Evolutionary conservation across 208 protist genomes (phyloP).

Genomic region (Polymyxa betae): DNA sequence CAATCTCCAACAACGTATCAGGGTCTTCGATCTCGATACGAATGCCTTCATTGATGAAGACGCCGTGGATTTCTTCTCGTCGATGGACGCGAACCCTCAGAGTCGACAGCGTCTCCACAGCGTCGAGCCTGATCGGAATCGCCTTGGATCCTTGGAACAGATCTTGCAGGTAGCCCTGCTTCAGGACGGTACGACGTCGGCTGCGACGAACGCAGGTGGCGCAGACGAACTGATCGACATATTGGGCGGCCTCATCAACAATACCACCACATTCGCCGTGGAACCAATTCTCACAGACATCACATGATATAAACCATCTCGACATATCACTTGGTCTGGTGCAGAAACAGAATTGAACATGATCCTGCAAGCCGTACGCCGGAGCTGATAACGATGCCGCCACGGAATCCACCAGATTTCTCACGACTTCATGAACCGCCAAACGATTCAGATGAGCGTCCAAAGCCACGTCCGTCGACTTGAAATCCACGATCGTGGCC

Average conservation of each 20-base stretch:
- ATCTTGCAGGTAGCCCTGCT: not conserved
- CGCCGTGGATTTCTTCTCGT: too few species aligned
- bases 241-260: not conserved
- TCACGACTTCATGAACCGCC: not conserved
- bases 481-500: not conserved
- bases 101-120: too few species aligned
- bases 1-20: too few species aligned
- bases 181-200: not conserved
- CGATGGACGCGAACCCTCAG: too few species aligned
- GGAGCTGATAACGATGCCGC: not conserved
- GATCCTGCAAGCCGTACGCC: not conserved
- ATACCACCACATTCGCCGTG: not conserved
- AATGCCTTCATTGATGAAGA: too few species aligned
- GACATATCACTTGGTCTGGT: not conserved
- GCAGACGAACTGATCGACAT: not conserved
- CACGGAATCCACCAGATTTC: not conserved
- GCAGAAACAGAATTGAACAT: not conserved
- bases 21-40: too few species aligned
- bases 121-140: too few species aligned
- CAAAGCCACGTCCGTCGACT: not conserved
- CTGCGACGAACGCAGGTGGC: not conserved
- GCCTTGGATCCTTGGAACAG: too few species aligned
- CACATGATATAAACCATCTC: not conserved
- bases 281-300: slow-evolving; percentile 13
- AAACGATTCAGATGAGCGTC: not conserved